Evolutionary conservation across 2,329 filamentous ascomycete species (phyloP).

Genomic region (Calonectria fujianensis): DNA sequence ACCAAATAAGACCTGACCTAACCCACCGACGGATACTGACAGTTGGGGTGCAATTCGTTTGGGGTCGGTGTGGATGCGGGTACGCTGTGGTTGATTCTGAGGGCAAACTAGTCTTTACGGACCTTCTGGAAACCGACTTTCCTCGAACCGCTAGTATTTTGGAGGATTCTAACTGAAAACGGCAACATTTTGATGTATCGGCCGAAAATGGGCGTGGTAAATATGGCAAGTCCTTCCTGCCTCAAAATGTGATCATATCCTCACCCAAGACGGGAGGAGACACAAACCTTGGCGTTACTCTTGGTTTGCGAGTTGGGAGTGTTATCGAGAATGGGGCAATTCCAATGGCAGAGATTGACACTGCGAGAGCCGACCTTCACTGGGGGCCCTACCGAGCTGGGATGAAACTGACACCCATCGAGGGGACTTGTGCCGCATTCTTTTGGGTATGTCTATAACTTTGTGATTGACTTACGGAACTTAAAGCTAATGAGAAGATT

Average conservation of each 20-base stretch:
- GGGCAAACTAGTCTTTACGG: conserved; percentile 75
- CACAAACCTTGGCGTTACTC: conserved; percentile 67
- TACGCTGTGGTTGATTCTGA: conserved; percentile 73
- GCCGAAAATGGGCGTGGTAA: conserved; percentile 74
- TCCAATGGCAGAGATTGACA: conserved; percentile 78
- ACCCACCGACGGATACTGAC: conserved; percentile 25
- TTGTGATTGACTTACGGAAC: not conserved
- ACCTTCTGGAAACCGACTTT: conserved; percentile 84
- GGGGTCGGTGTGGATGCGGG: conserved; percentile 81
- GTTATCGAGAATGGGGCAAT: conserved; percentile 71
- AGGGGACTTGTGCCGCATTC: conserved; percentile 85
- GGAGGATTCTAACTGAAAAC: conserved; percentile 76
- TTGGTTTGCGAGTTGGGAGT: conserved; percentile 74
- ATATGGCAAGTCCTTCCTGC: conserved; percentile 78
- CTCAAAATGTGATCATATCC: conserved; percentile 73
- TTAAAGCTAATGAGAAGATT: conserved; percentile 23
- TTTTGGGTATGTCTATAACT: conserved; percentile 77
- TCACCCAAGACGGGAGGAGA: conserved; percentile 65
- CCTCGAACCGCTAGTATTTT: conserved; percentile 70
- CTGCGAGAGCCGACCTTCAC: conserved; percentile 76
- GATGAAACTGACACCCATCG: conserved; percentile 76
- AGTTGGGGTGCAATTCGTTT: conserved; percentile 43
- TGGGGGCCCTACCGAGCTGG: conserved; percentile 82
- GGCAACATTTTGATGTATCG: conserved; percentile 80
- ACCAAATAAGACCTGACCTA: too few species aligned